Evolutionary conservation across 768 basidiomycete genomes (phyloP).

Genomic region (Tricholomella constricta): DNA sequence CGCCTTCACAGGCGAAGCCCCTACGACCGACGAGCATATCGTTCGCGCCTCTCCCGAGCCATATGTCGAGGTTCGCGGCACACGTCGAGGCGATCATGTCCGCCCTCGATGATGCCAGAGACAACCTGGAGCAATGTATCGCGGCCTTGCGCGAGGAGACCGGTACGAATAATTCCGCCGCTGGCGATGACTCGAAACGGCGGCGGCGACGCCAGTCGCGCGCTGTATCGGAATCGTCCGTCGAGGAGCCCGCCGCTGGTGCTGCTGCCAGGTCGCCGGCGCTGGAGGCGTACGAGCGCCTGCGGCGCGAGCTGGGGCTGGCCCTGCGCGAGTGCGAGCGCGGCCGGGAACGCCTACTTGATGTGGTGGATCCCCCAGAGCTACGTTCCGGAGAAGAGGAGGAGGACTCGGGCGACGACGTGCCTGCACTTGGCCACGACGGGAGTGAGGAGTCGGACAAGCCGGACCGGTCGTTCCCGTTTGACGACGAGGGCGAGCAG

Average conservation of each 20-base stretch:
- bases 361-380: conserved; percentile 51
- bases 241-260: conserved; percentile 22
- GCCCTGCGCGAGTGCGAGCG: conserved; percentile 84
- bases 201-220: conserved; percentile 19
- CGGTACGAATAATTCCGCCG: conserved; percentile 18
- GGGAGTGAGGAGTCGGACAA: conserved; percentile 58
- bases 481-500: conserved; percentile 30
- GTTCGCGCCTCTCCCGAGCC: conserved; percentile 77
- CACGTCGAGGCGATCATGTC: conserved; percentile 72
- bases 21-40: conserved; percentile 29
- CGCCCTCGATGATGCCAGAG: conserved; percentile 71
- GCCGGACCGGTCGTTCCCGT: conserved; percentile 40
- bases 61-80: conserved; percentile 66
- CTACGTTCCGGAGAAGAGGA: conserved; percentile 36
- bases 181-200: conserved; percentile 1
- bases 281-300: conserved; percentile 70
- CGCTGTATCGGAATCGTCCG: conserved; percentile 9
- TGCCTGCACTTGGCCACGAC: conserved; percentile 59
- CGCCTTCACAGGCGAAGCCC: background rate
- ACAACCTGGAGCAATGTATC: conserved; percentile 66
- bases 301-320: conserved; percentile 74
- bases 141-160: conserved; percentile 49
- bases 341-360: conserved; percentile 64
- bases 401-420: conserved; percentile 45
- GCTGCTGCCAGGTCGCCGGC: conserved; percentile 39